A percentile compares a stretch with the other conserved stretches of the same genome.
Conservation (phyloP, 768 basidiomycete species). For the Clavulina sp. region DNA sequence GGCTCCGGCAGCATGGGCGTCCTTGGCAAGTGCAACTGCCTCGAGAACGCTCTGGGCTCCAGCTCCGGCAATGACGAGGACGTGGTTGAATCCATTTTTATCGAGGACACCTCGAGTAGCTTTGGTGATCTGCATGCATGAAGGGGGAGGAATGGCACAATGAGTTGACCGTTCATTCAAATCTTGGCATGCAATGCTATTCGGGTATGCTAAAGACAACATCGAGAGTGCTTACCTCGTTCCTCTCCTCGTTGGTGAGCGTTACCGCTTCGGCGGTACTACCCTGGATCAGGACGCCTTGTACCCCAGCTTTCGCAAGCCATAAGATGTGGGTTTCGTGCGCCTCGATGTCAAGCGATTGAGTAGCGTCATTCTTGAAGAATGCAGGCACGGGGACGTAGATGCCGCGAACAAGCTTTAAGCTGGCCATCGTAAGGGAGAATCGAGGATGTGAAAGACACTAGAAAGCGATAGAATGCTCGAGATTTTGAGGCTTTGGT, state of each 20-base stretch:
- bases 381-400: slow-evolving; percentile 18
- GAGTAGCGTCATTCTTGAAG: slow-evolving; percentile 17
- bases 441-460: too few relatives aligned
- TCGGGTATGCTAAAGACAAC: too few relatives aligned
- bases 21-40: slow-evolving; percentile 19
- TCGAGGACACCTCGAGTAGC: slow-evolving; percentile 21
- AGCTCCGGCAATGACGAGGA: slow-evolving; percentile 22
- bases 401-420: slow-evolving; percentile 8
- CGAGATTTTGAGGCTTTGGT: too few relatives aligned
- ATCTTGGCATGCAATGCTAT: too few relatives aligned
- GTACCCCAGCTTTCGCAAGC: slow-evolving; percentile 16
- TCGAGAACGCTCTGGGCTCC: slow-evolving; percentile 20
- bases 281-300: slow-evolving; percentile 17
- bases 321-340: slow-evolving; percentile 20
- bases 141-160: slow-evolving; percentile 16
- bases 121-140: slow-evolving; percentile 20
- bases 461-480: too few relatives aligned
- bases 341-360: slow-evolving; percentile 20
- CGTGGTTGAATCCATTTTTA: slow-evolving; percentile 16
- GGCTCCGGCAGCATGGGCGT: slow-evolving; percentile 23
- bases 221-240: slow-evolving; percentile 11
- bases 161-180: background rate
- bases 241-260: slow-evolving; percentile 17
- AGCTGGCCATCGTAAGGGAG: too few relatives aligned
- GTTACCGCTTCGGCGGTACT: slow-evolving; percentile 19